phyloP scores from a whole-genome alignment of 176 grass and related monocot species.

The Musa schizocarpa region DNA sequence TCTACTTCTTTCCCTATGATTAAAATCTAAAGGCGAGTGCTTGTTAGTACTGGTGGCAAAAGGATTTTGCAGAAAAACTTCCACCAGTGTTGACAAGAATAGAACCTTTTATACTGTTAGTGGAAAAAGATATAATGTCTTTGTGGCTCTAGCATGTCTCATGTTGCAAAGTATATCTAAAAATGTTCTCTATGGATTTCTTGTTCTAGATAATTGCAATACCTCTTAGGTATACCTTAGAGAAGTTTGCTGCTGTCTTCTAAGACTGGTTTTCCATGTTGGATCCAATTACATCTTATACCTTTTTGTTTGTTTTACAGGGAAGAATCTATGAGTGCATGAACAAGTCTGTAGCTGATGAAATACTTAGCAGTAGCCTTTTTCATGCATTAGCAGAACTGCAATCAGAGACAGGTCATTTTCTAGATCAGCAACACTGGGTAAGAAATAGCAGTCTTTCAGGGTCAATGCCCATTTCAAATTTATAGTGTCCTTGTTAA shows the following conservation, averaged over 20 bases:
- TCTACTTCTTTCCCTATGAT: no score
- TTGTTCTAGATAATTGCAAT: neutral
- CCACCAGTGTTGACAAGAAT: neutral
- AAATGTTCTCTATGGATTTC: neutral
- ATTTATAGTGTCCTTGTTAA: slow-evolving; percentile 11
- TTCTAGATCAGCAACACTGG: slow-evolving; percentile 16
- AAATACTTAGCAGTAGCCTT: slow-evolving; percentile 1
- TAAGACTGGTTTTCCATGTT: neutral
- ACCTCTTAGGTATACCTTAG: neutral
- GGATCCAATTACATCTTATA: neutral
- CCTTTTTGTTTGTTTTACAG: slow-evolving; percentile 5
- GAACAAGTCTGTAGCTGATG: slow-evolving; percentile 20
- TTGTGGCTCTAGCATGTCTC: neutral
- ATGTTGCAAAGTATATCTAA: neutral
- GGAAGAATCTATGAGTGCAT: slow-evolving; percentile 19
- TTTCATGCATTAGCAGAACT: slow-evolving; percentile 9
- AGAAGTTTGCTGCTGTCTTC: neutral
- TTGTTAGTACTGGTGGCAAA: neutral
- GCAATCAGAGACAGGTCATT: slow-evolving; percentile 5
- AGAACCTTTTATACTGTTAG: neutral
- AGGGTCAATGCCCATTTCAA: slow-evolving; percentile 21
- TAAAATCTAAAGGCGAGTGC: no score
- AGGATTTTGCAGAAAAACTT: neutral
- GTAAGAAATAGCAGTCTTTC: slow-evolving; percentile 7
- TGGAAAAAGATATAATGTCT: neutral